Evolutionary conservation across 345 rosid genomes (phyloP).

Genomic region (Salix exigua): DNA sequence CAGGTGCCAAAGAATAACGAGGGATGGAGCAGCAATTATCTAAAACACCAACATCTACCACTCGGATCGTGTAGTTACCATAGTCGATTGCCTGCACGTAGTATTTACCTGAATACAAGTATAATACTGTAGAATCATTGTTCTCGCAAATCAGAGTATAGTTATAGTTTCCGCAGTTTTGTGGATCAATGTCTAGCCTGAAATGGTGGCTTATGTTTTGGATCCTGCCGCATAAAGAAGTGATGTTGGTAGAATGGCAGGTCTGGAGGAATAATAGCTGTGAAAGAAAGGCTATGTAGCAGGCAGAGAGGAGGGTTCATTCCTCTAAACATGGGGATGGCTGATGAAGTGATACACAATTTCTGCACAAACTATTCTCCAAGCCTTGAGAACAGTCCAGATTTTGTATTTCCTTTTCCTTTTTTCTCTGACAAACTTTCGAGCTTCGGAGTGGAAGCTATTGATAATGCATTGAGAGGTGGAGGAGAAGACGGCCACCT

Average conservation of each 20-base stretch:
- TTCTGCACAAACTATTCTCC: no score
- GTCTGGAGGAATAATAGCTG: neutral
- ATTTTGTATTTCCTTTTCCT: no score
- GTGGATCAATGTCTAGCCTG: conserved; percentile 4
- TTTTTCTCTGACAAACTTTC: no score
- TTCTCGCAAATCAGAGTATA: conserved; percentile 21
- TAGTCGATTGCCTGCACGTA: conserved; percentile 13
- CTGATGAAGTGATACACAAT: no score
- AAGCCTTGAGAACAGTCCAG: no score
- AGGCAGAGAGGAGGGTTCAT: neutral
- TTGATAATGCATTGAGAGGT: no score
- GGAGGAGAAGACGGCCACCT: no score
- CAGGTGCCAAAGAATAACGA: neutral
- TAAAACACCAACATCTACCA: conserved; percentile 7
- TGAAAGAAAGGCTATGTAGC: neutral
- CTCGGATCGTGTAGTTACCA: neutral
- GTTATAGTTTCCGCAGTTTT: neutral
- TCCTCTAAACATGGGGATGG: no score
- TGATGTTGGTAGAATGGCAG: neutral
- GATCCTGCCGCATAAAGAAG: conserved; percentile 21
- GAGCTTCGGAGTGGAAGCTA: neutral
- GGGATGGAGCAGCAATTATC: neutral
- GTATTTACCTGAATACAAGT: conserved; percentile 13
- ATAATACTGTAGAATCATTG: conserved; percentile 13
- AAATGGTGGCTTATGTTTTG: conserved; percentile 1